Evolutionary conservation across 495 filamentous ascomycete species (phyloP), one percentile per base, ranked within the genome.

Genomic region (Talaromyces liani): DNA sequence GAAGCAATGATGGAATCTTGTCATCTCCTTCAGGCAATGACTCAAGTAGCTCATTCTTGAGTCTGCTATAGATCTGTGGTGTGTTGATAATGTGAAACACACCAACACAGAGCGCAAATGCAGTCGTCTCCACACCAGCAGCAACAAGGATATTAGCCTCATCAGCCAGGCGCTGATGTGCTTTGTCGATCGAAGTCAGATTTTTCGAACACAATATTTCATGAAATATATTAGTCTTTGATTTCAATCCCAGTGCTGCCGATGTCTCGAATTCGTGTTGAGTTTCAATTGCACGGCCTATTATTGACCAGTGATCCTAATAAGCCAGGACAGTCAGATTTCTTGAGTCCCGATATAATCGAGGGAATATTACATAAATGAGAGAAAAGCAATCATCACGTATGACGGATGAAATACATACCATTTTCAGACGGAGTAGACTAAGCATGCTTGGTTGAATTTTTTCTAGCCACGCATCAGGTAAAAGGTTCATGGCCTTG

Each of bases 41-140:
- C 0, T 36, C 49, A 22, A 66, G 51, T 27, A 76, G 65, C 34
- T 76, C 72, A 14, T 64, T 49, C 49, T 66, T 63, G 14, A 76
- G 68, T 25, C 64, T 62, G 9, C 58, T 12, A 56, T 64, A 68
- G 20, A 73, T 67, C 24, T 10, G 24, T 1, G 72, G 71, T 20
- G 54, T 73, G 51, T 64, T 64, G 56, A 67, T 29, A 56, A 76
- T 65, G 64, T 73, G 67, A 65, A 66, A 70, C 10, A 63, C 70
- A 16, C 64, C 63, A 12, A 68, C 61, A 18, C 62, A 47, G 5
- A 68, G 41, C 10, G 64, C 65, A 25, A 54, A 64, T 18, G 51
- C 20, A 5, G 76, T 76, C 0, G 80, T 80, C 39, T 73, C 73
- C 2, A 77, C 73, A 3, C 79, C 78, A 4, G 77, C 79, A 10